A percentile compares a stretch with the other conserved stretches of the same genome.
phyloP scores from a whole-genome alignment of 2,329 filamentous ascomycete genomes.

The Alternaria dauci region DNA sequence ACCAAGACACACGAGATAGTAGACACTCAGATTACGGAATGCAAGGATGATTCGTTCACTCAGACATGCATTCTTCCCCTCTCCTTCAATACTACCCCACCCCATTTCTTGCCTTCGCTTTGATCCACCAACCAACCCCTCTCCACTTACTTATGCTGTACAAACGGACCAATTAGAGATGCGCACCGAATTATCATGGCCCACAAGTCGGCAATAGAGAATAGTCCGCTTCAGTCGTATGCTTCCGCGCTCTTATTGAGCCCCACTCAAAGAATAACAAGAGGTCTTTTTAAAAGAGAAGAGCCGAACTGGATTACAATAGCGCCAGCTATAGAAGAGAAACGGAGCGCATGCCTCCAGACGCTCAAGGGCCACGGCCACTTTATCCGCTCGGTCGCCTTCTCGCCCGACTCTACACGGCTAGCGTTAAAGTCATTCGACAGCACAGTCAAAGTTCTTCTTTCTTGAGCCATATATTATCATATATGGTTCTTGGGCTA shows the following conservation, averaged over 20 bases:
- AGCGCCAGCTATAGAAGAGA: neutral
- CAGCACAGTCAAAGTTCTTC: no score
- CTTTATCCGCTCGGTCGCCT: constrained; percentile 17
- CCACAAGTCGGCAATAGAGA: constrained; percentile 22
- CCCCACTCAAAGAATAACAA: neutral
- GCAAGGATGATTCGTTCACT: no score
- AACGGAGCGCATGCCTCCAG: constrained; percentile 18
- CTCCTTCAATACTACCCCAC: no score
- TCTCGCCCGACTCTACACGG: constrained; percentile 19
- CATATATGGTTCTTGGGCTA: no score
- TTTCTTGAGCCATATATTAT: no score
- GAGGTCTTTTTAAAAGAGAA: neutral
- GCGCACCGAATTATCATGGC: constrained; percentile 28
- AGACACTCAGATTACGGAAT: no score
- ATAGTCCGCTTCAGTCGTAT: constrained; percentile 15
- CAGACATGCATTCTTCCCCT: no score
- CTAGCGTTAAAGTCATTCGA: no score
- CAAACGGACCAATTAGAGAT: neutral
- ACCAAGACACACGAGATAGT: no score
- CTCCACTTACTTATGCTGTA: no score
- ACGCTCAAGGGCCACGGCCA: constrained; percentile 22
- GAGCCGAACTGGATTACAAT: neutral
- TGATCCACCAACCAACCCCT: no score
- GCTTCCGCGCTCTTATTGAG: constrained; percentile 6
- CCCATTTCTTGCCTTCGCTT: no score